These are phyloP conservation scores for Wickerhamiella lipophila DNA, from an alignment of 805 yeast genomes.

Conservation along the genomic window DNA sequence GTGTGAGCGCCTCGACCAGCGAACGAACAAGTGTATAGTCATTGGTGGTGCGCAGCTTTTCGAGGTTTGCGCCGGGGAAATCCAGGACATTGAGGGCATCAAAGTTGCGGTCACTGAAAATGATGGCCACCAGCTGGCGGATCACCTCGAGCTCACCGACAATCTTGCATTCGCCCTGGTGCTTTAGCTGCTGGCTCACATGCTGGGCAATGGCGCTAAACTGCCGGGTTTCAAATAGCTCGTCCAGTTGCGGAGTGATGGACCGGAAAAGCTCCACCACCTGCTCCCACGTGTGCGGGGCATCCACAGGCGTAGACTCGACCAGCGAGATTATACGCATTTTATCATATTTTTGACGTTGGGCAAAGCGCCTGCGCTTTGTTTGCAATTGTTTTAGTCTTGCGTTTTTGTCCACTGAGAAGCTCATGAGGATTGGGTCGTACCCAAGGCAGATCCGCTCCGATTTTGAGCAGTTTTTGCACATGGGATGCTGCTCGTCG, in stretches of 20 bases:
- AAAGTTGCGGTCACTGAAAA: conserved; percentile 16
- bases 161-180: conserved; percentile 14
- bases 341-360: conserved; percentile 10
- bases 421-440: conserved; percentile 29
- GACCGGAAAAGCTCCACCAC: conserved; percentile 19
- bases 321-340: conserved; percentile 7
- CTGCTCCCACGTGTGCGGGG: conserved; percentile 20
- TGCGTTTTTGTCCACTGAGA: conserved; percentile 17
- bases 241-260: conserved; percentile 23
- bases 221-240: conserved; percentile 20
- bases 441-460: conserved; percentile 59
- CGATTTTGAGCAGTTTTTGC: conserved; percentile 53
- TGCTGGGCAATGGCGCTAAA: conserved; percentile 17
- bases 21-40: conserved; percentile 25
- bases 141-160: conserved; percentile 27
- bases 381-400: conserved; percentile 8
- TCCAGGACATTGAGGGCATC: conserved; percentile 16
- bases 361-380: conserved; percentile 12
- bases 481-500: conserved; percentile 59
- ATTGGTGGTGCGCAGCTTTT: conserved; percentile 26
- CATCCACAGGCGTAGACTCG: background rate
- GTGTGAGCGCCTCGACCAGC: conserved; percentile 15
- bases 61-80: conserved; percentile 18
- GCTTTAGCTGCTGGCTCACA: conserved; percentile 13
- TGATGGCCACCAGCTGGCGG: conserved; percentile 23